phyloP scores from a whole-genome alignment of 306 rosid genomes.

The Vachellia collinsii region DNA sequence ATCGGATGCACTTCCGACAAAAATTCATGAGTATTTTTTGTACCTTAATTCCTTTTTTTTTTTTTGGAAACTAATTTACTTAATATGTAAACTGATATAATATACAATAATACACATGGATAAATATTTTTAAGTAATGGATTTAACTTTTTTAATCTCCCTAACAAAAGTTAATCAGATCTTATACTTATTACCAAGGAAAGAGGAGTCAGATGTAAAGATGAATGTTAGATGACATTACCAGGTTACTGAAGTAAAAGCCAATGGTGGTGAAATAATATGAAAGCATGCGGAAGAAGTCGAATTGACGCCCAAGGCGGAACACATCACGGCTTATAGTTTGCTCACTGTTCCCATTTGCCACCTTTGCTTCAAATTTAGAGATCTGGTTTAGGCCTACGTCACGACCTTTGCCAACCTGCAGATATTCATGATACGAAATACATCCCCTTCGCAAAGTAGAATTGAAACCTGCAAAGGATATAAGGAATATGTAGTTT shows the following conservation, averaged over 20 bases:
- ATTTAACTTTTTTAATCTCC: no score
- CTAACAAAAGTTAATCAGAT: no score
- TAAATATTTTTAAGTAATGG: no score
- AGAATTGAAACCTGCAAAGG: constrained; percentile 75
- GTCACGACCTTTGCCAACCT: constrained; percentile 98
- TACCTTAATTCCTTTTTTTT: no score
- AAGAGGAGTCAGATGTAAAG: neutral
- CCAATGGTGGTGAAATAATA: constrained; percentile 96
- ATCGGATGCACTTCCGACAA: no score
- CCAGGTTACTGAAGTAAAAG: constrained; percentile 95
- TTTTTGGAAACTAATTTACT: no score
- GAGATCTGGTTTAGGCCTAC: constrained; percentile 90
- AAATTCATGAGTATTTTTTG: no score
- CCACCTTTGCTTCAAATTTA: constrained; percentile 95
- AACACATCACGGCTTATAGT: constrained; percentile 85
- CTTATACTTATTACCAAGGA: no score
- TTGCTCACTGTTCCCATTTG: constrained; percentile 97
- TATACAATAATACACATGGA: no score
- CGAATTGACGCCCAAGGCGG: constrained; percentile 92
- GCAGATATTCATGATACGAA: constrained; percentile 89
- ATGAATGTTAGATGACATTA: constrained; percentile 42
- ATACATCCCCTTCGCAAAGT: constrained; percentile 80
- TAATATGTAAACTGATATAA: no score
- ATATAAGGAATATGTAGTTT: constrained; percentile 35
- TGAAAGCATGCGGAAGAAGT: constrained; percentile 92